Percentiles rank a stretch among this genome's conserved stretches.
These are phyloP conservation scores for Penicillium brevicompactum DNA, from an alignment of 2,329 filamentous ascomycete species.

Conservation along the genomic window DNA sequence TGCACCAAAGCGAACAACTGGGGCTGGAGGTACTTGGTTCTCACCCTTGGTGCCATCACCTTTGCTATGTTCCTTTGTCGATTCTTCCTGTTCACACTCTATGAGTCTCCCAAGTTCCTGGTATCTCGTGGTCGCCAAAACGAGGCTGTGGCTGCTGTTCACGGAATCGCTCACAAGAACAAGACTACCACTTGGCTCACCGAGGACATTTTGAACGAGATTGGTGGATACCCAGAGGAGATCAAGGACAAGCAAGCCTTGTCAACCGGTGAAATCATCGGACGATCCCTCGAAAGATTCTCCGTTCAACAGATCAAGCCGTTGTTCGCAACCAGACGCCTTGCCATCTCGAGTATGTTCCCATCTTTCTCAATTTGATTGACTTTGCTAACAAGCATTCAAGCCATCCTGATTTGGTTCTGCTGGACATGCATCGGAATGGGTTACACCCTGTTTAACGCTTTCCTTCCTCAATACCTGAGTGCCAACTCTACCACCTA, in stretches of 20 bases:
- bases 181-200: constrained; percentile 72
- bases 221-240: constrained; percentile 53
- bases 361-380: constrained; percentile 36
- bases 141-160: constrained; percentile 78
- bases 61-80: constrained; percentile 74
- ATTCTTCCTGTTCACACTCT: constrained; percentile 75
- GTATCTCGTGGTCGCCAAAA: constrained; percentile 74
- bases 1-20: constrained; percentile 56
- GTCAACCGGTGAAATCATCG: constrained; percentile 53
- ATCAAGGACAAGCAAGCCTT: constrained; percentile 41
- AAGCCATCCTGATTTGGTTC: constrained; percentile 66
- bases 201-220: constrained; percentile 63
- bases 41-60: constrained; percentile 69
- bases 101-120: constrained; percentile 82
- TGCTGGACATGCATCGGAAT: constrained; percentile 82
- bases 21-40: constrained; percentile 74
- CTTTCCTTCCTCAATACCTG: constrained; percentile 86
- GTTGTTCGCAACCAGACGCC: constrained; percentile 56
- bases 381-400: constrained; percentile 34
- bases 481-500: constrained; percentile 32
- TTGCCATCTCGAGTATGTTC: constrained; percentile 51
- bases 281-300: constrained; percentile 65
- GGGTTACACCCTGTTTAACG: constrained; percentile 86
- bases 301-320: constrained; percentile 68
- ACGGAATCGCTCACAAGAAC: constrained; percentile 76